phyloP scores from a whole-genome alignment of 2,329 filamentous ascomycete genomes.

The Aspergillus sp. region DNA sequence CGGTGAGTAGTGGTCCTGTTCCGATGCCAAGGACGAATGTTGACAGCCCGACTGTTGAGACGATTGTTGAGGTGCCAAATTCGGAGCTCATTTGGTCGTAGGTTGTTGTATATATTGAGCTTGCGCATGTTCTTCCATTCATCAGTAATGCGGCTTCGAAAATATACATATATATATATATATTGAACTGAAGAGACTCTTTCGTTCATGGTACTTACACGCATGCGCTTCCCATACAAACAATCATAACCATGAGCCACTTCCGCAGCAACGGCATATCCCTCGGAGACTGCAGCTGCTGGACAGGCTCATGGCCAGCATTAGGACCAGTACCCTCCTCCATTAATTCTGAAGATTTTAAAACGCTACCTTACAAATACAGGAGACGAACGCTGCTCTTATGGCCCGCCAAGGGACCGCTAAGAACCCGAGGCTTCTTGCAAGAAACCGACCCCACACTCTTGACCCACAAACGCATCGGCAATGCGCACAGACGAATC shows the following conservation, averaged over 20 bases:
- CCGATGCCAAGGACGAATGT: conserved; percentile 68
- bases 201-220: too few relatives aligned
- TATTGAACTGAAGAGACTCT: too few relatives aligned
- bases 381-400: background rate
- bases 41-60: background rate
- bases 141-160: too few relatives aligned
- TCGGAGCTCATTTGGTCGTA: conserved; percentile 74
- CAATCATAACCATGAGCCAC: background rate
- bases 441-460: background rate
- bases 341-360: too few relatives aligned
- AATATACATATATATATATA: too few relatives aligned
- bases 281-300: background rate
- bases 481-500: too few relatives aligned
- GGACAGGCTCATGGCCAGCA: too few relatives aligned
- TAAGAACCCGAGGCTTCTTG: background rate
- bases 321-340: background rate
- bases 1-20: conserved; percentile 16
- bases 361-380: too few relatives aligned
- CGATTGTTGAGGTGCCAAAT: conserved; percentile 53
- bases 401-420: background rate
- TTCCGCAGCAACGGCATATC: background rate
- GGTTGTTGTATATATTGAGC: conserved; percentile 77
- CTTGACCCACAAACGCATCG: background rate
- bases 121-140: conserved; percentile 5
- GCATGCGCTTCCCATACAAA: background rate